Evolutionary conservation across 176 grass and related monocot species (phyloP), one percentile per base, ranked within the genome.

Genomic region (Saccharum spontaneum): DNA sequence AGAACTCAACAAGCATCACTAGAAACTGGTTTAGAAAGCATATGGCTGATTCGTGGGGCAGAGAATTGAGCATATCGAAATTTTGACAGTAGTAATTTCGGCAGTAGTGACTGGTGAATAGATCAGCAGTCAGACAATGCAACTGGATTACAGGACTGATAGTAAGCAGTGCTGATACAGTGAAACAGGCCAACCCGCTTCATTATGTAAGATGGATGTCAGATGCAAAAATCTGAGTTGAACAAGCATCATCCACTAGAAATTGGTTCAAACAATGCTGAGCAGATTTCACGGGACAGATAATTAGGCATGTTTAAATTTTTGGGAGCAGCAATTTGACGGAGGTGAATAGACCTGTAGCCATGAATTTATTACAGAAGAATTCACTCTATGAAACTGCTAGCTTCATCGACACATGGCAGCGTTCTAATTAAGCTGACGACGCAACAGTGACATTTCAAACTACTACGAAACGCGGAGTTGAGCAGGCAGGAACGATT

Each of bases 371-470:
- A 49, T 26, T 49, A 61, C 20, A 24, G 22, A 61, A 4, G 2
- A 61, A 24, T 40, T 39, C 20, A 73, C 20, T 77, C 6, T 14
- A 37, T 60, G 30, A 60, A 85, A 83, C 71, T 61, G 81, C 22
- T n/a, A 73, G 60, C 28, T 70, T 10, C n/a, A 8, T 40, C 7
- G 52, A 68, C 46, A 57, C 15, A 50, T 3, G 12, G 13, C 50
- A 71, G 12, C 34, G 75, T 36, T 17, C 44, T 64, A 50, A 45
- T 78, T 13, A 45, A 26, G 7, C 40, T 59, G 37, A 67, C 2
- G 16, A 34, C 31, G 64, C 28, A 75, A 49, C 14, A 82, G 15
- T 73, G 30, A 14, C 38, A 18, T n/a, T 59, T 54, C 49, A 71
- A 18, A 57, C 6, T 76, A 77, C n/a, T 16, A 71, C 1, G 30